Percentiles rank a stretch among this genome's conserved stretches.
Evolutionary conservation across 768 basidiomycete species (phyloP).

Genomic region (Phaeotremella skinneri): DNA sequence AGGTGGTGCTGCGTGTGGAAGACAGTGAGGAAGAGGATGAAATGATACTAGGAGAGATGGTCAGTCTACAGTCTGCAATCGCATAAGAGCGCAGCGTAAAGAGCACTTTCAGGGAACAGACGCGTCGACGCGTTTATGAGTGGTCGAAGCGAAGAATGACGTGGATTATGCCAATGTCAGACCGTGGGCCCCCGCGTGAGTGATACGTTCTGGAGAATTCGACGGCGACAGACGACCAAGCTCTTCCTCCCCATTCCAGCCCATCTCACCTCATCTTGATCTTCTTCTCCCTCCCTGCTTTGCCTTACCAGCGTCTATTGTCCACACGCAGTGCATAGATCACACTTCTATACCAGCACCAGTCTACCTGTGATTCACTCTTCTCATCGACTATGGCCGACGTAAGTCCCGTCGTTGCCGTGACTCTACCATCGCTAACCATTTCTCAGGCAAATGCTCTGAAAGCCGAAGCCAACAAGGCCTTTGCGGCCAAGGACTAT

Average conservation of each 20-base stretch:
- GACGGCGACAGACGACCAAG: not conserved
- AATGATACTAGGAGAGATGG: too few relatives aligned
- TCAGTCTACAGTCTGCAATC: too few relatives aligned
- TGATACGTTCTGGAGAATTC: not conserved
- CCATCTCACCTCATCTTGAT: not conserved
- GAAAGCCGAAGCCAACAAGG: constrained; percentile 93
- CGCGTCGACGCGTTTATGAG: not conserved
- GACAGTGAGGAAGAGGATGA: not conserved
- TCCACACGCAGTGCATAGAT: not conserved
- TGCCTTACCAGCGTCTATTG: not conserved
- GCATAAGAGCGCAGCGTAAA: not conserved
- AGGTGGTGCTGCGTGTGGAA: not conserved
- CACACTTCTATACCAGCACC: not conserved
- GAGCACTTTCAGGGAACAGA: constrained; percentile 2
- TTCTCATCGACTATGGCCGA: constrained; percentile 32
- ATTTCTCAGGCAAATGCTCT: constrained; percentile 59
- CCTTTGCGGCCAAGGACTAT: constrained; percentile 89
- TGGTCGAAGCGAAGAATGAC: not conserved
- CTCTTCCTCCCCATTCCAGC: not conserved
- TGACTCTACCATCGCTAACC: not conserved
- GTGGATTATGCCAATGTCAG: not conserved
- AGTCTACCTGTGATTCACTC: too few relatives aligned
- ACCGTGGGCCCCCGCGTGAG: not conserved
- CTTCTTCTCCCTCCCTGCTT: not conserved
- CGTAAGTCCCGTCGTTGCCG: constrained; percentile 21